Percentiles rank a stretch among this genome's conserved stretches.
Conservation (phyloP, 2,329 filamentous ascomycete genomes). For the Colletotrichum tropicicola region DNA sequence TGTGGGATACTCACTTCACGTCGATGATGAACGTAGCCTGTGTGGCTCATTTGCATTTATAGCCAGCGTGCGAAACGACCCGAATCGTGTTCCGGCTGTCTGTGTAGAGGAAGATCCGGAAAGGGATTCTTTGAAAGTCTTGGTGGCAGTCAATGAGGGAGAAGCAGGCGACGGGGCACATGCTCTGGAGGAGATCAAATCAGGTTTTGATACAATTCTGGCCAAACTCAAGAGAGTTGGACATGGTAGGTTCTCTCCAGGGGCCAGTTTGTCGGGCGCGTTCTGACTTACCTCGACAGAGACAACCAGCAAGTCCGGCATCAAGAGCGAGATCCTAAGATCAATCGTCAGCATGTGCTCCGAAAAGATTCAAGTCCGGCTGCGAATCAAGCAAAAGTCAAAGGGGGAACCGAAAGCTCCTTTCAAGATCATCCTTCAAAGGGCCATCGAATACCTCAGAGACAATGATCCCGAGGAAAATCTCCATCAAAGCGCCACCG, state of each 20-base stretch:
- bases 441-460: neutral
- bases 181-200: neutral
- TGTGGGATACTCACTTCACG: neutral
- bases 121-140: neutral
- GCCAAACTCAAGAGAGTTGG: neutral
- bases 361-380: neutral
- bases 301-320: neutral
- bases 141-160: neutral
- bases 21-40: neutral
- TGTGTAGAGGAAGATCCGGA: neutral
- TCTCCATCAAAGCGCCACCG: neutral
- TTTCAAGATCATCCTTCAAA: neutral
- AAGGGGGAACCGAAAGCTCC: neutral
- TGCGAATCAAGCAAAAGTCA: neutral
- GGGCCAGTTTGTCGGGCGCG: neutral
- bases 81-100: neutral
- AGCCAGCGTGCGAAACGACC: neutral
- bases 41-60: neutral
- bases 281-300: neutral
- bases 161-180: neutral
- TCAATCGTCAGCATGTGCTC: neutral
- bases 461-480: neutral
- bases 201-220: neutral
- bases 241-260: neutral
- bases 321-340: neutral